Evolutionary conservation across 306 rosid genomes (phyloP), one percentile per base, ranked within the genome.

Genomic region (Chamaecrista fasciculata): DNA sequence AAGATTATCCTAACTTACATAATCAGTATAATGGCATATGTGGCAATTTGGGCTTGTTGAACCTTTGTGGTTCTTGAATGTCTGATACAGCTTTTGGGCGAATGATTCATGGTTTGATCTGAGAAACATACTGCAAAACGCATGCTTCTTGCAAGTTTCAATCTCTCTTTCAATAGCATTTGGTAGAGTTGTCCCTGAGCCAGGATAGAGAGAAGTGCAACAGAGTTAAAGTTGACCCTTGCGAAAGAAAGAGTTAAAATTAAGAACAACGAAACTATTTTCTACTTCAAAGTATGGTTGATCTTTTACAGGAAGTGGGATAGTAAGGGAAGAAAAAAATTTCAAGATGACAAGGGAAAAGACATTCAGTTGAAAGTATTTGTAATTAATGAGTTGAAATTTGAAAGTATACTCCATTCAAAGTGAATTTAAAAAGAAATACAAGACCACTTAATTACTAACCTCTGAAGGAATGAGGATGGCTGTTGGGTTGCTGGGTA

Each of bases 381-480:
- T 19, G n/a, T 28, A 16, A 43, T 18, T 25, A 64, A 26, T 66
- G 3, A 47, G n/a, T n/a, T n/a, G n/a, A n/a, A 1, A 23, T n/a
- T n/a, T 43, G 14, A 47, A 46, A 28, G 44, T n/a, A 66, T 26
- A 46, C 18, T 47, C 57, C 3, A 9, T 18, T 63, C 34, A 72
- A 24, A 66, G 69, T 62, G 43, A 58, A 16, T 18, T 68, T 52
- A 71, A 59, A 25, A 65, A 34, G 47, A 48, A 62, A 19, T 6
- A 59, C 11, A 67, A 39, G 12, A 71, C 55, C 29, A 61, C 43
- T 14, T 33, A 71, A 62, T 77, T 51, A 72, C 84, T 73, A 84
- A 92, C 97, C 97, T 89, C 89, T 15, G 92, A 82, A 67, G 82
- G 79, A n/a, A n/a, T n/a, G n/a, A n/a, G n/a, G n/a, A n/a, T n/a